A percentile compares a stretch with the other conserved stretches of the same genome.
These are phyloP conservation scores for Rutstroemia sp. DNA, from an alignment of 2,329 filamentous ascomycete species.

Conservation along the genomic window DNA sequence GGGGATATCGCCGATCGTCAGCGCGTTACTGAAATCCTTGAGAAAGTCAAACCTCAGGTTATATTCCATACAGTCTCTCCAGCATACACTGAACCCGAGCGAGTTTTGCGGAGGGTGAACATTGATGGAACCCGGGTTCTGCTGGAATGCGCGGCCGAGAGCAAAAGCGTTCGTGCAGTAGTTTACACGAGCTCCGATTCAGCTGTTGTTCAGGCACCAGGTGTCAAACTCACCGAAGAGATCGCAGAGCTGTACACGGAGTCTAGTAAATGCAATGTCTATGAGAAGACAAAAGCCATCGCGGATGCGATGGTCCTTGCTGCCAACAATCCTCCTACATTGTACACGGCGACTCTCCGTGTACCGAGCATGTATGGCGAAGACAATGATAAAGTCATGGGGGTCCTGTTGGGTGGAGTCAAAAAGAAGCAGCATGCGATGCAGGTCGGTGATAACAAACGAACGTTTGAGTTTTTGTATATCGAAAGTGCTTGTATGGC, in stretches of 20 bases:
- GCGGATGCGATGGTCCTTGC: slow-evolving; percentile 28
- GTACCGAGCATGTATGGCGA: slow-evolving; percentile 32
- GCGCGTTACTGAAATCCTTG: neutral
- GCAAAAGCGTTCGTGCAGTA: slow-evolving; percentile 21
- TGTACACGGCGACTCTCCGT: slow-evolving; percentile 26
- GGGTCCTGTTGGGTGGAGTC: neutral
- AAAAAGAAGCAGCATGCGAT: slow-evolving; percentile 38
- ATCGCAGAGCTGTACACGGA: slow-evolving; percentile 19
- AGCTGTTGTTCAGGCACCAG: slow-evolving; percentile 23
- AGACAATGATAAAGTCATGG: slow-evolving; percentile 5
- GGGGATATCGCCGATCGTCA: neutral
- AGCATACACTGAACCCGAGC: slow-evolving; percentile 12
- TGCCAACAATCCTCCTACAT: slow-evolving; percentile 22
- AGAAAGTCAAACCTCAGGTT: neutral
- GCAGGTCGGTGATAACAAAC: slow-evolving; percentile 43
- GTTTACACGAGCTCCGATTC: slow-evolving; percentile 31
- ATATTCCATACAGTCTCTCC: slow-evolving; percentile 28
- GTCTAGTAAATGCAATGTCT: slow-evolving; percentile 20
- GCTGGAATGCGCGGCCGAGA: slow-evolving; percentile 19
- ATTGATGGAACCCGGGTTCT: slow-evolving; percentile 29
- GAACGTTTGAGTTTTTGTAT: slow-evolving; percentile 47
- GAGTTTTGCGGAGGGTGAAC: slow-evolving; percentile 26
- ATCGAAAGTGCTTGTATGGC: slow-evolving; percentile 43
- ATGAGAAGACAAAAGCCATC: slow-evolving; percentile 28
- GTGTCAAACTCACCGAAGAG: slow-evolving; percentile 21